Conservation (phyloP, 2,329 filamentous ascomycete genomes). For the Ophiostoma novo-ulmi region DNA sequence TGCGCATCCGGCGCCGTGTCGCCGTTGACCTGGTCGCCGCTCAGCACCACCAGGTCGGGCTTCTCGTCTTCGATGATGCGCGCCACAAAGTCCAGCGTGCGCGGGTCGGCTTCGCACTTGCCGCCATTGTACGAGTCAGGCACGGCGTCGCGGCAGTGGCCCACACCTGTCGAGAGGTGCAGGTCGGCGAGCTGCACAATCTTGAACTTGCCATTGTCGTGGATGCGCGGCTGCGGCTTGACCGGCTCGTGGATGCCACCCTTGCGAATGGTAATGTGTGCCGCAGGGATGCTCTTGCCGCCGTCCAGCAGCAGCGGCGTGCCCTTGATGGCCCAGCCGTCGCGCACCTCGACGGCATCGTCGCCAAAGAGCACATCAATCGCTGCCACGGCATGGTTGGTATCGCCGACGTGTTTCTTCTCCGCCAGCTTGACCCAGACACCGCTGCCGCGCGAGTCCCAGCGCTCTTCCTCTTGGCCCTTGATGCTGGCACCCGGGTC, state of each 20-base stretch:
- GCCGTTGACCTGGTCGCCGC: conserved; percentile 92
- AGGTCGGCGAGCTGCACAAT: conserved; percentile 95
- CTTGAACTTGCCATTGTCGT: conserved; percentile 90
- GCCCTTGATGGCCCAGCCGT: conserved; percentile 75
- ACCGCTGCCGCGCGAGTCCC: conserved; percentile 72
- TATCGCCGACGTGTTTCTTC: conserved; percentile 69
- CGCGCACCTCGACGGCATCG: conserved; percentile 83
- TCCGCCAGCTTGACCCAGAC: conserved; percentile 76
- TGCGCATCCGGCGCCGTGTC: conserved; percentile 88
- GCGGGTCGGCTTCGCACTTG: conserved; percentile 82
- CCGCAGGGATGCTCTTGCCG: conserved; percentile 56
- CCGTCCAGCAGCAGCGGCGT: conserved; percentile 67
- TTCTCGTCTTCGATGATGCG: conserved; percentile 85
- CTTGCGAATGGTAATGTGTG: conserved; percentile 72
- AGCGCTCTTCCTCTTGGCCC: conserved; percentile 54
- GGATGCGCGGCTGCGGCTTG: conserved; percentile 70
- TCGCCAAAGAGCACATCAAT: conserved; percentile 85
- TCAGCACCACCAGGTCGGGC: conserved; percentile 85
- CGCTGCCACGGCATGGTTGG: conserved; percentile 67
- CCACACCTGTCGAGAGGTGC: conserved; percentile 85
- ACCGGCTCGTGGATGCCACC: conserved; percentile 60
- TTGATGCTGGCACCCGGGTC: conserved; percentile 56
- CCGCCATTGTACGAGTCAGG: conserved; percentile 67
- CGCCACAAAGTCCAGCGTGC: conserved; percentile 84
- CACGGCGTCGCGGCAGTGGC: conserved; percentile 78